phyloP scores from a whole-genome alignment of 805 yeast genomes.

The Wickerhamiella bombiphila region DNA sequence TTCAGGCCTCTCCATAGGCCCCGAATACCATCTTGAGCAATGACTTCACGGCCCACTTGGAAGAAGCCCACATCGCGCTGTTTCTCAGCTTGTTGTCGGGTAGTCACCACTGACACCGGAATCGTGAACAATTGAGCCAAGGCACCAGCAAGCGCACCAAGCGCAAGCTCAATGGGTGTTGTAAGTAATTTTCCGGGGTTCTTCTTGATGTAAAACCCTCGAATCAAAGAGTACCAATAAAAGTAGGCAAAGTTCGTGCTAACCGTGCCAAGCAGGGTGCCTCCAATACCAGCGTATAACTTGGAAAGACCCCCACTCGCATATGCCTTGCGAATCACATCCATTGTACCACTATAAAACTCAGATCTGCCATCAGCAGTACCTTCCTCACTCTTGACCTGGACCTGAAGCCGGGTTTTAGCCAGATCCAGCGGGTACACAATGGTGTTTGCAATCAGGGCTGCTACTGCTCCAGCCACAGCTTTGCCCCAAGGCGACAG shows the following conservation, averaged over 20 bases:
- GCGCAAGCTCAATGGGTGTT: constrained; percentile 51
- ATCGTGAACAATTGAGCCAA: constrained; percentile 65
- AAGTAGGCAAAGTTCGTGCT: constrained; percentile 71
- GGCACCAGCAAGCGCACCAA: constrained; percentile 75
- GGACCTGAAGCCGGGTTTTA: constrained; percentile 66
- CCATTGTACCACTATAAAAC: constrained; percentile 41
- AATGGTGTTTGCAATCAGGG: constrained; percentile 60
- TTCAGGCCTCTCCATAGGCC: constrained; percentile 79
- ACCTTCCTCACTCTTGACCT: constrained; percentile 24
- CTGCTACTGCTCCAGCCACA: constrained; percentile 68
- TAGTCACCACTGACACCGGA: constrained; percentile 66
- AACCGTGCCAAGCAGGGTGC: constrained; percentile 56
- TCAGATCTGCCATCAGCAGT: constrained; percentile 3
- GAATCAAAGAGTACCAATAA: constrained; percentile 71
- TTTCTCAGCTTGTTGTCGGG: constrained; percentile 28
- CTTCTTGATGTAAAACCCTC: constrained; percentile 37
- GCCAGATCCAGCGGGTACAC: constrained; percentile 73
- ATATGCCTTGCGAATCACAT: constrained; percentile 47
- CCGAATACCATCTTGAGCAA: constrained; percentile 45
- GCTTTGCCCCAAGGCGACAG: constrained; percentile 62
- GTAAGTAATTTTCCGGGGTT: constrained; percentile 26
- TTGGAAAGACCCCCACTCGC: constrained; percentile 46
- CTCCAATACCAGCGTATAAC: constrained; percentile 56
- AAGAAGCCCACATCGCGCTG: constrained; percentile 23
- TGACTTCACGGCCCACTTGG: constrained; percentile 35